phyloP scores from a whole-genome alignment of 371 early-diverging fungal species.

The Mortierella sp. region DNA sequence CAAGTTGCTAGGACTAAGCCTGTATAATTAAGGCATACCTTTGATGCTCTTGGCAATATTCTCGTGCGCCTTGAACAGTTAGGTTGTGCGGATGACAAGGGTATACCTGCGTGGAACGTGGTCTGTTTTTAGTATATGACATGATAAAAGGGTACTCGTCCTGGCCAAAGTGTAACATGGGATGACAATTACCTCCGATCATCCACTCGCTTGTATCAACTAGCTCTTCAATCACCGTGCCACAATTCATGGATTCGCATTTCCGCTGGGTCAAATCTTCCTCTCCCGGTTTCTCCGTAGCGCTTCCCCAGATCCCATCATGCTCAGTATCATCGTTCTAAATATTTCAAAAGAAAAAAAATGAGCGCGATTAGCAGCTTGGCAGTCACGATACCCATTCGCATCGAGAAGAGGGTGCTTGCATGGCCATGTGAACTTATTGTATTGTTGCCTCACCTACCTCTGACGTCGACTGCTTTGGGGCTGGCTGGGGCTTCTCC shows the following conservation, averaged over 20 bases:
- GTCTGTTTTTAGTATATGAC: too few species aligned
- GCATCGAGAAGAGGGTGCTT: too few species aligned
- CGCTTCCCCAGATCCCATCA: not conserved
- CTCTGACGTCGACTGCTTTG: too few species aligned
- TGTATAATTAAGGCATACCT: not conserved
- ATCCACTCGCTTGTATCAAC: not conserved
- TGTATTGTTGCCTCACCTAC: too few species aligned
- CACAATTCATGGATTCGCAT: not conserved
- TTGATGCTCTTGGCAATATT: not conserved
- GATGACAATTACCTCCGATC: not conserved
- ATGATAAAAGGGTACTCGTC: too few species aligned
- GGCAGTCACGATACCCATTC: too few species aligned
- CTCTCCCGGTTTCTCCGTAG: not conserved
- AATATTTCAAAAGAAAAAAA: too few species aligned
- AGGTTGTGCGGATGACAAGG: not conserved
- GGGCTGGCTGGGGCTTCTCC: too few species aligned
- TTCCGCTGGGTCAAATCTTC: not conserved
- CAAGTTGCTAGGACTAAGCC: too few species aligned
- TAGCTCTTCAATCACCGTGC: not conserved
- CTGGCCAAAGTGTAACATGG: not conserved
- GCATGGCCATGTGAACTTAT: too few species aligned
- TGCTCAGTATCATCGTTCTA: too few species aligned
- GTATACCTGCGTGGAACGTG: not conserved
- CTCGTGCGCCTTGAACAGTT: not conserved
- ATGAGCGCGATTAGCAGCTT: too few species aligned